Base-by-base conservation (phyloP, 2,329 filamentous ascomycete species). In the Calonectria hongkongensis region DNA sequence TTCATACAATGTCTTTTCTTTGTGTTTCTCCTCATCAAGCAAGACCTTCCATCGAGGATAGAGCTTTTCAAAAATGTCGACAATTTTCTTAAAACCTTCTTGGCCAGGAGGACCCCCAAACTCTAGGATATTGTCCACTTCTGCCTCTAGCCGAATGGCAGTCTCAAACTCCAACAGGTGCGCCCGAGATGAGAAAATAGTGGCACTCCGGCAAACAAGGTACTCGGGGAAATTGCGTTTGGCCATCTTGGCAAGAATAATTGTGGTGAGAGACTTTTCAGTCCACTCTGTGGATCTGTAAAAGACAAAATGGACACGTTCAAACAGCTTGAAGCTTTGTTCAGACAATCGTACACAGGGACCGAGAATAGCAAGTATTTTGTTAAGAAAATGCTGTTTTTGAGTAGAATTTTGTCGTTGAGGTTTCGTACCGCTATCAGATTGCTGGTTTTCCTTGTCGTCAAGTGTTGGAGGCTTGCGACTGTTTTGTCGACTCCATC, bases 211-310 rank as follows among this genome's bases (percentile, higher is more conserved):
- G 72, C 94, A 98, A 6, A 98, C 96, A 27, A 98, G 90, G 80
- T 98, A 99, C 3, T 93, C 88, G 0, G 96, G 96, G 76, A 98
- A 99, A 81, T 96, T 97, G 43, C 95, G 90, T 51, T 92, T 90
- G 2, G 96, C 94, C 70, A 98, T 98, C 75, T 96, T 96, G 9
- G 97, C 95, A 6, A 99, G 89, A 54, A 99, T 98, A 67, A 98
- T 96, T 0, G 96, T 96, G 1, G 95, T 98, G 16, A 99, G 87
- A 1, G 96, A 98, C 83, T 98, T 98, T 79, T 98, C 96, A 0
- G 96, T 98, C 97, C 97, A 99, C 82, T 98, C 94, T 0, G 95
- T 97, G 12, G 96, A 98, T 71, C 96, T 90, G 83, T 98, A 98
- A 83, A 98, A 99, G 33, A 99, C 95, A 2, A 99, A 86, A 84